Evolutionary conservation across 768 basidiomycete species (phyloP).

Genomic region (Saitozyma podzolica): DNA sequence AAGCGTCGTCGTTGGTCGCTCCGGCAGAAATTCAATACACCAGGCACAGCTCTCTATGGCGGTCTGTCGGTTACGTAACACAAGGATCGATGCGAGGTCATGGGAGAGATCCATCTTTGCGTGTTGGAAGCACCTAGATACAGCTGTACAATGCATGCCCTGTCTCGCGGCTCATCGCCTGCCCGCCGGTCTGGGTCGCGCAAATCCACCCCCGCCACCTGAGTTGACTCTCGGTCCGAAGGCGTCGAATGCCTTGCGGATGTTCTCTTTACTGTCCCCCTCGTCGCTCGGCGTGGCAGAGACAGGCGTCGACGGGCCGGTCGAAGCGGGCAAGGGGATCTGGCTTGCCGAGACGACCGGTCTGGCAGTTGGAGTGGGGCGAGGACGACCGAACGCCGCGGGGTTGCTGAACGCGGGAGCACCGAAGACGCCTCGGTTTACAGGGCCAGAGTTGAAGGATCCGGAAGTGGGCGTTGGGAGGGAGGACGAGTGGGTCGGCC

Average conservation of each 20-base stretch:
- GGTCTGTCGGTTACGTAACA: no score
- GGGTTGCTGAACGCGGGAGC: constrained; percentile 15
- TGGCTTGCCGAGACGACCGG: constrained; percentile 23
- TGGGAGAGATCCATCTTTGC: neutral
- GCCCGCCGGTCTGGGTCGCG: constrained; percentile 46
- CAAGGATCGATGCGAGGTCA: no score
- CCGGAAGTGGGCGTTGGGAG: constrained; percentile 24
- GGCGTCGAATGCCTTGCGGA: constrained; percentile 44
- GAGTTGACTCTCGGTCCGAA: constrained; percentile 48
- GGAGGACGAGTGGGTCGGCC: constrained; percentile 37
- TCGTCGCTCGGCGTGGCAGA: constrained; percentile 16
- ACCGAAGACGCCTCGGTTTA: neutral
- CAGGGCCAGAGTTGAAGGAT: constrained; percentile 4
- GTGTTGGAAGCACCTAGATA: neutral
- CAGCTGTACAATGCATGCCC: neutral
- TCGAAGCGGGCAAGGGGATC: constrained; percentile 33
- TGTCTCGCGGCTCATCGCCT: constrained; percentile 18
- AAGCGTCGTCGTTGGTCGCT: no score
- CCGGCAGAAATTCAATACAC: no score
- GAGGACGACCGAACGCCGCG: constrained; percentile 34
- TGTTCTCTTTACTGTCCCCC: constrained; percentile 37
- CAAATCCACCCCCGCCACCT: constrained; percentile 44
- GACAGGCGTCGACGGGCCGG: constrained; percentile 26
- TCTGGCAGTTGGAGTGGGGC: constrained; percentile 18
- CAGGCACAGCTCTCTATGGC: no score